Evolutionary conservation across 1,139 yeast species (phyloP).

Genomic region (Candida smagusa): DNA sequence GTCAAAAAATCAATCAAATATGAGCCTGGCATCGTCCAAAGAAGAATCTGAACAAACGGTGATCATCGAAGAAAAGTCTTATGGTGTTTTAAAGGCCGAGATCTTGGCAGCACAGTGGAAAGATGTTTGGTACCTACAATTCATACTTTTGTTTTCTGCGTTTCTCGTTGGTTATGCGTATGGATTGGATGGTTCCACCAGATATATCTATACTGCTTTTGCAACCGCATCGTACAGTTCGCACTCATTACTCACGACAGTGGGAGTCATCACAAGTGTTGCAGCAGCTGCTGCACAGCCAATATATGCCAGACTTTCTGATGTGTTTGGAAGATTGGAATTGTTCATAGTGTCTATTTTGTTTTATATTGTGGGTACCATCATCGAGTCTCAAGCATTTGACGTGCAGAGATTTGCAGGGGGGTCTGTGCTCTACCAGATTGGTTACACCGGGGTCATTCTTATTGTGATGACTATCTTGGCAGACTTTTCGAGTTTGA

Average conservation of each 20-base stretch:
- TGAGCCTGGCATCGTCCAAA: too few relatives aligned
- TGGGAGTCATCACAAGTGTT: conserved; percentile 19
- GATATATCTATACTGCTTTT: conserved; percentile 14
- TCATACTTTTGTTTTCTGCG: conserved; percentile 18
- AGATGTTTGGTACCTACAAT: conserved; percentile 15
- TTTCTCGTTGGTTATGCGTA: conserved; percentile 30
- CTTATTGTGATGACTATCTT: conserved; percentile 16
- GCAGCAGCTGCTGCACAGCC: conserved; percentile 23
- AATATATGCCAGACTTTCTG: conserved; percentile 20
- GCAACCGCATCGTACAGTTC: conserved; percentile 19
- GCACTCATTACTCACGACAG: conserved; percentile 19
- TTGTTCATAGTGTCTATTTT: conserved; percentile 16
- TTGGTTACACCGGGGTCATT: conserved; percentile 21
- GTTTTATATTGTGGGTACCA: conserved; percentile 21
- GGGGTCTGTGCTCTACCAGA: conserved; percentile 21
- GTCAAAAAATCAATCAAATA: too few relatives aligned
- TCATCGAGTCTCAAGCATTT: conserved; percentile 21
- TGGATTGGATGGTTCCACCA: conserved; percentile 21
- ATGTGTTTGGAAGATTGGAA: conserved; percentile 21
- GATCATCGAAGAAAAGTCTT: conserved; percentile 10
- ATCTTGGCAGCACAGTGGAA: conserved; percentile 29
- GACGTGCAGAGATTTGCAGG: conserved; percentile 21
- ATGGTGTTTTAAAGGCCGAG: conserved; percentile 35
- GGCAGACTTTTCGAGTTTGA: conserved; percentile 20
- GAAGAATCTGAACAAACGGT: too few relatives aligned